Evolutionary conservation across 2,329 filamentous ascomycete genomes (phyloP).

Genomic region (Sporothrix globosa): DNA sequence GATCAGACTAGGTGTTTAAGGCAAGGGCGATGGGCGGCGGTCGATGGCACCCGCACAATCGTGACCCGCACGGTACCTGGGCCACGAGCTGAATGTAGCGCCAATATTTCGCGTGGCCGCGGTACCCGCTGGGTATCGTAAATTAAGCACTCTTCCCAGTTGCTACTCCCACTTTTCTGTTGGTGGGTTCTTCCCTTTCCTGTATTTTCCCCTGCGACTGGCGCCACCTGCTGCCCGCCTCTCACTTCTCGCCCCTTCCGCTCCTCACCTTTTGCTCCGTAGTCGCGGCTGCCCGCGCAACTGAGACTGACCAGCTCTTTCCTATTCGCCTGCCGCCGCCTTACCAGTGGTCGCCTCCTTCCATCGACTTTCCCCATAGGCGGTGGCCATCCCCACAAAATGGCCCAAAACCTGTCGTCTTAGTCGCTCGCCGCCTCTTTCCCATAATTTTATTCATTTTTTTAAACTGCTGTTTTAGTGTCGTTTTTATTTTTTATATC

Average conservation of each 20-base stretch:
- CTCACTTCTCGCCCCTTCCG: slow-evolving; percentile 2
- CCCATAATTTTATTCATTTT: slow-evolving; percentile 27
- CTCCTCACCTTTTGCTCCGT: neutral
- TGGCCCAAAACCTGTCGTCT: neutral
- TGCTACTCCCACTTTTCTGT: slow-evolving; percentile 11
- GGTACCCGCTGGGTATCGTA: slow-evolving; percentile 19
- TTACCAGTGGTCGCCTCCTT: slow-evolving; percentile 16
- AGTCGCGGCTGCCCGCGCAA: slow-evolving; percentile 9
- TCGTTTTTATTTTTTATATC: slow-evolving; percentile 30
- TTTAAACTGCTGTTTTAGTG: slow-evolving; percentile 23
- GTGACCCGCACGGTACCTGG: slow-evolving; percentile 21
- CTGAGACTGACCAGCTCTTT: slow-evolving; percentile 1
- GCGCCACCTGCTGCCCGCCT: slow-evolving; percentile 20
- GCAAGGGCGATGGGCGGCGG: slow-evolving; percentile 20
- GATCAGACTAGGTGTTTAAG: slow-evolving; percentile 9
- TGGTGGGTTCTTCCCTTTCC: neutral
- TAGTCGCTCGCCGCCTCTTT: slow-evolving; percentile 32
- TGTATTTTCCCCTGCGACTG: neutral
- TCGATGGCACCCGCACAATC: neutral
- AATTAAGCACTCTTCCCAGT: neutral
- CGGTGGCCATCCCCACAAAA: slow-evolving; percentile 30
- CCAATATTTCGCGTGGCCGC: slow-evolving; percentile 10
- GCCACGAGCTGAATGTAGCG: neutral
- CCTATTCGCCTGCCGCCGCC: slow-evolving; percentile 26
- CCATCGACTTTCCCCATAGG: slow-evolving; percentile 21